These are phyloP conservation scores for Cladosporium sp. DNA, from an alignment of 2,329 filamentous ascomycete genomes.

Conservation along the genomic window DNA sequence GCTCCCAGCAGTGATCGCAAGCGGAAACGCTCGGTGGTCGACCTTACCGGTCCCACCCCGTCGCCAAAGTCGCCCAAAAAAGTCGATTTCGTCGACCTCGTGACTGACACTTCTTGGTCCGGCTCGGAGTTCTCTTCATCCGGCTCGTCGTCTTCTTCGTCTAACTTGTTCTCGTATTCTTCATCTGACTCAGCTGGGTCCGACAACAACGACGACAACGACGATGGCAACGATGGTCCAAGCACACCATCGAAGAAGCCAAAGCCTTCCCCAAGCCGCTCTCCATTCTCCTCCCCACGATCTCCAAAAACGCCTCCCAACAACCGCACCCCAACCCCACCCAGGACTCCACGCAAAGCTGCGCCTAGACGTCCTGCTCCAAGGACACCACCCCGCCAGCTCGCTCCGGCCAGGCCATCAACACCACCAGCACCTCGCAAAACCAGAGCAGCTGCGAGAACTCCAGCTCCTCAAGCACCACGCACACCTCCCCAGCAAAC, in stretches of 20 bases:
- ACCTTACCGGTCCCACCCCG: not conserved
- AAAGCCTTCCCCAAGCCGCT: not conserved
- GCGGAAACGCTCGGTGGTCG: not conserved
- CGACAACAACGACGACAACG: not conserved
- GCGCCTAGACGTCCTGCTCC: not conserved
- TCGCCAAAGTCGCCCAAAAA: not conserved
- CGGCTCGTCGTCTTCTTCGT: not conserved
- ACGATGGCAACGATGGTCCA: not conserved
- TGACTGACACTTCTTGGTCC: not conserved
- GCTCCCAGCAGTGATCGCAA: not conserved
- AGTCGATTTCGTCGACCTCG: not conserved
- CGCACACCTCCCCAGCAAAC: not conserved
- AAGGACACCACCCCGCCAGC: not conserved
- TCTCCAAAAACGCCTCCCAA: not conserved
- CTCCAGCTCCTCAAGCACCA: not conserved
- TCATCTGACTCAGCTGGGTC: not conserved
- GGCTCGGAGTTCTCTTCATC: not conserved
- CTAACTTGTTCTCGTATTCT: not conserved
- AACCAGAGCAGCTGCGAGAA: not conserved
- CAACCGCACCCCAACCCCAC: not conserved
- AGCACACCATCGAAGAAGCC: not conserved
- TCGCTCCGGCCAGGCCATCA: not conserved
- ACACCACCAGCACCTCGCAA: not conserved
- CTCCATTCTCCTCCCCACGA: not conserved
- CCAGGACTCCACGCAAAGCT: not conserved